Percentiles rank a stretch among this genome's conserved stretches.
Evolutionary conservation across 805 yeast species (phyloP).

Genomic region (Brettanomyces nanus): DNA sequence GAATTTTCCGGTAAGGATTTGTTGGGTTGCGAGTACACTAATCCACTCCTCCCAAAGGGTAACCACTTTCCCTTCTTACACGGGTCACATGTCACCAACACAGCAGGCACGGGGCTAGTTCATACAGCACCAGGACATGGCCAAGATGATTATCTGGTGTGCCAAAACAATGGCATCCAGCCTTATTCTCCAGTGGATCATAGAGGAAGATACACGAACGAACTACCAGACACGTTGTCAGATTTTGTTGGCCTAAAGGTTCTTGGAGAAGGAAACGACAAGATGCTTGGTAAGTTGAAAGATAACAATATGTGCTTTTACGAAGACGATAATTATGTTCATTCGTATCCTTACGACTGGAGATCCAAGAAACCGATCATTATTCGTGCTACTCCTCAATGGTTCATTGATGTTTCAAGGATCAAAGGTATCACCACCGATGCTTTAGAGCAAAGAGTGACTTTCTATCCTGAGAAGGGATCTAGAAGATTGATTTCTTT

Average conservation of each 20-base stretch:
- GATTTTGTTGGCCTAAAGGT: slow-evolving; percentile 51
- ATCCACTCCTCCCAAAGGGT: slow-evolving; percentile 37
- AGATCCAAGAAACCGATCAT: slow-evolving; percentile 92
- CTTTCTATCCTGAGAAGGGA: slow-evolving; percentile 71
- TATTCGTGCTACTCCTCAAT: slow-evolving; percentile 91
- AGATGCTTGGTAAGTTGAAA: slow-evolving; percentile 36
- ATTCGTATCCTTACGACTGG: slow-evolving; percentile 97
- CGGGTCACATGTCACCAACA: slow-evolving; percentile 73
- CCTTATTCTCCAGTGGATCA: slow-evolving; percentile 76
- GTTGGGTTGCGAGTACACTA: slow-evolving; percentile 37
- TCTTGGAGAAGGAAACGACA: slow-evolving; percentile 46
- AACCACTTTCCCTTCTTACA: slow-evolving; percentile 51
- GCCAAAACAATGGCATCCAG: slow-evolving; percentile 45
- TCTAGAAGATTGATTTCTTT: slow-evolving; percentile 63
- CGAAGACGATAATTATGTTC: slow-evolving; percentile 46
- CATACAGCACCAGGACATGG: slow-evolving; percentile 99
- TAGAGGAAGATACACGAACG: slow-evolving; percentile 55
- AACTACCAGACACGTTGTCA: slow-evolving; percentile 36
- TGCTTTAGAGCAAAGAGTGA: slow-evolving; percentile 48
- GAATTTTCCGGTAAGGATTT: slow-evolving; percentile 36
- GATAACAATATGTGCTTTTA: slow-evolving; percentile 38
- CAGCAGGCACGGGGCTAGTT: slow-evolving; percentile 90
- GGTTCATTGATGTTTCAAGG: slow-evolving; percentile 83
- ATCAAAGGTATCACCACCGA: slow-evolving; percentile 56
- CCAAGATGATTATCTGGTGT: slow-evolving; percentile 77